A percentile compares a stretch with the other conserved stretches of the same genome.
phyloP scores from a whole-genome alignment of 441 rosid genomes.

The Euphorbia schlechtendalii region DNA sequence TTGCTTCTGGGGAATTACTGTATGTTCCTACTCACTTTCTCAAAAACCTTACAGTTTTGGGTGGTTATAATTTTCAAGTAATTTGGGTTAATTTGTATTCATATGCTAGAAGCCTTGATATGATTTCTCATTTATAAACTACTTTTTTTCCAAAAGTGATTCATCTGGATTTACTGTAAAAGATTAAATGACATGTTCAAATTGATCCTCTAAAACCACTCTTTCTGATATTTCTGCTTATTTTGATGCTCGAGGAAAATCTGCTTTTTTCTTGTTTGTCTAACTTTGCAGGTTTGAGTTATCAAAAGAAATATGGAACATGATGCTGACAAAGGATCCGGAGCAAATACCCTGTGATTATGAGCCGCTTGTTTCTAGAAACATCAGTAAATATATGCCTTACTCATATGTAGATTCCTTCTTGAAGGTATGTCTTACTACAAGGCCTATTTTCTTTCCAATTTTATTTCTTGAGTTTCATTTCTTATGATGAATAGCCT shows the following conservation, averaged over 20 bases:
- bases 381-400: constrained; percentile 28
- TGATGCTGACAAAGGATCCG: constrained; percentile 16
- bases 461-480: background rate
- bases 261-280: background rate
- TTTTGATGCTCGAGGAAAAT: background rate
- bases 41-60: background rate
- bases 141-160: background rate
- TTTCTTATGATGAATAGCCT: too few relatives aligned
- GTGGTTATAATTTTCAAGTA: background rate
- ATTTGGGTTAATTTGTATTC: background rate
- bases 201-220: background rate
- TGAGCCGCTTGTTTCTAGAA: constrained; percentile 25
- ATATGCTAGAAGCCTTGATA: background rate
- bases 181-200: too few relatives aligned
- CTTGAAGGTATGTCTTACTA: constrained; percentile 23
- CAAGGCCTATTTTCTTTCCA: background rate
- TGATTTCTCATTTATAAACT: background rate
- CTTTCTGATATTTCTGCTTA: background rate
- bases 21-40: constrained; percentile 9
- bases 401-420: constrained; percentile 32
- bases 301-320: constrained; percentile 26
- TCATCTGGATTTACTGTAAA: background rate
- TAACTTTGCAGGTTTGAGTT: constrained; percentile 25
- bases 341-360: constrained; percentile 19
- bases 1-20: constrained; percentile 33